Percentiles rank a stretch among this genome's conserved stretches.
These are phyloP conservation scores for Plasmopara viticola DNA, from an alignment of 352 stramenopile genomes.

Conservation along the genomic window DNA sequence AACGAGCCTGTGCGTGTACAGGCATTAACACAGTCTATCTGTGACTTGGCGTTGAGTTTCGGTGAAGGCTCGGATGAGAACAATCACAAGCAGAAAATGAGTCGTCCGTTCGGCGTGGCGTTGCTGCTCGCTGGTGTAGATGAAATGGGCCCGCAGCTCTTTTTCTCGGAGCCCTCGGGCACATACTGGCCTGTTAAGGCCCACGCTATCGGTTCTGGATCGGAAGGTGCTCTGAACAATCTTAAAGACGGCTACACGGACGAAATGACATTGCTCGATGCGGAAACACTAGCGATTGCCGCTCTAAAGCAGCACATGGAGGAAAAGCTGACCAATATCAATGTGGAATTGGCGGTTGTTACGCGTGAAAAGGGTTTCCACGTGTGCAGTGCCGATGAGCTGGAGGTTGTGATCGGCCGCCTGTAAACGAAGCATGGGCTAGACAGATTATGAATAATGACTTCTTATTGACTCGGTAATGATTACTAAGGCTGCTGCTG, in stretches of 20 bases:
- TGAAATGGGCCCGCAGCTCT: constrained; percentile 90
- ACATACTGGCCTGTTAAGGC: constrained; percentile 98
- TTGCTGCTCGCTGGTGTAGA: constrained; percentile 96
- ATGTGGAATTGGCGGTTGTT: constrained; percentile 97
- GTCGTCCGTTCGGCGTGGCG: constrained; percentile 97
- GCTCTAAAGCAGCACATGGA: constrained; percentile 99
- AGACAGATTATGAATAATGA: neutral
- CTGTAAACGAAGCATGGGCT: constrained; percentile 35
- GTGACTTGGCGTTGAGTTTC: constrained; percentile 97
- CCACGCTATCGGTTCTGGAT: constrained; percentile 97
- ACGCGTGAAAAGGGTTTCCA: constrained; percentile 95
- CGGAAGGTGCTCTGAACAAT: constrained; percentile 96
- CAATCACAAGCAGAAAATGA: constrained; percentile 97
- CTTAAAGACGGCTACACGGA: constrained; percentile 97
- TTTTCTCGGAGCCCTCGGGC: constrained; percentile 97
- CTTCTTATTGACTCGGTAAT: neutral
- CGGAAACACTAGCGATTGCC: constrained; percentile 93
- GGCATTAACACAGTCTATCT: constrained; percentile 97
- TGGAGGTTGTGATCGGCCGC: constrained; percentile 87
- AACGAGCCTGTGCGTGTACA: constrained; percentile 98
- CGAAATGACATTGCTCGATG: constrained; percentile 94
- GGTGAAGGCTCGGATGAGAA: constrained; percentile 89
- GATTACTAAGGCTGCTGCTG: too few species aligned
- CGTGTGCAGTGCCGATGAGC: constrained; percentile 89
- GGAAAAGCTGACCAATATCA: constrained; percentile 97